phyloP scores from a whole-genome alignment of 768 basidiomycete genomes.

The Tephrocybe sp. region DNA sequence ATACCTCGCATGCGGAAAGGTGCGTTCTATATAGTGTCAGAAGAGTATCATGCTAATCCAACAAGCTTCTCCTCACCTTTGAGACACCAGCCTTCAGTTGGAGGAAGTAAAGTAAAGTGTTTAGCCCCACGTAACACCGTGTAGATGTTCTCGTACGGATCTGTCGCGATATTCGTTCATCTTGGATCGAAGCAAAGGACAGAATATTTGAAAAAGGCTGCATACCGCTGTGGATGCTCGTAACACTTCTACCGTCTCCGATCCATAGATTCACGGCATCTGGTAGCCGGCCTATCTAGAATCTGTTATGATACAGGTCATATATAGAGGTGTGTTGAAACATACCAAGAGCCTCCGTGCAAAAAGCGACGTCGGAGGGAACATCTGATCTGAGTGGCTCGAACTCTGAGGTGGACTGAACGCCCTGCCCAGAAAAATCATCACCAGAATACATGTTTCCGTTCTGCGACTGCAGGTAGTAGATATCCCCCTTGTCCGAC shows the following conservation, averaged over 20 bases:
- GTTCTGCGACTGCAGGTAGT: slow-evolving; percentile 89
- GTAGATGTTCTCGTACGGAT: slow-evolving; percentile 92
- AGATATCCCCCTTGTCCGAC: slow-evolving; percentile 31
- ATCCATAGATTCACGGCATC: slow-evolving; percentile 97
- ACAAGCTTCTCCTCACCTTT: slow-evolving; percentile 48
- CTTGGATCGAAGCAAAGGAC: not conserved
- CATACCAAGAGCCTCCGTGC: slow-evolving; percentile 75
- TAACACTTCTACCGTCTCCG: slow-evolving; percentile 71
- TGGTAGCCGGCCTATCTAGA: slow-evolving; percentile 49
- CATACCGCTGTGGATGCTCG: slow-evolving; percentile 84
- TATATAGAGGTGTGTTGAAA: slow-evolving; percentile 2
- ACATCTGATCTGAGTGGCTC: slow-evolving; percentile 61
- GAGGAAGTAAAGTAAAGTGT: slow-evolving; percentile 82
- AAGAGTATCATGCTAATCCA: not conserved
- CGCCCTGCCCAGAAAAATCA: slow-evolving; percentile 33
- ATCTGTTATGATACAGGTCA: not conserved
- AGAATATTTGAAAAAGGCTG: not conserved
- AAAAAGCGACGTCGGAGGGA: slow-evolving; percentile 67
- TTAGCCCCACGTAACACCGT: slow-evolving; percentile 82
- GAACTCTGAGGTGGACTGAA: slow-evolving; percentile 52
- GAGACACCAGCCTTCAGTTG: slow-evolving; percentile 84
- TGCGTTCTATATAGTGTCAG: slow-evolving; percentile 39
- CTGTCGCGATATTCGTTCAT: slow-evolving; percentile 5
- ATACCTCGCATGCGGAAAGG: slow-evolving; percentile 69
- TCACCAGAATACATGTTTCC: slow-evolving; percentile 71